Conservation (phyloP, 2,329 filamentous ascomycete species). For the Fusarium siculi region DNA sequence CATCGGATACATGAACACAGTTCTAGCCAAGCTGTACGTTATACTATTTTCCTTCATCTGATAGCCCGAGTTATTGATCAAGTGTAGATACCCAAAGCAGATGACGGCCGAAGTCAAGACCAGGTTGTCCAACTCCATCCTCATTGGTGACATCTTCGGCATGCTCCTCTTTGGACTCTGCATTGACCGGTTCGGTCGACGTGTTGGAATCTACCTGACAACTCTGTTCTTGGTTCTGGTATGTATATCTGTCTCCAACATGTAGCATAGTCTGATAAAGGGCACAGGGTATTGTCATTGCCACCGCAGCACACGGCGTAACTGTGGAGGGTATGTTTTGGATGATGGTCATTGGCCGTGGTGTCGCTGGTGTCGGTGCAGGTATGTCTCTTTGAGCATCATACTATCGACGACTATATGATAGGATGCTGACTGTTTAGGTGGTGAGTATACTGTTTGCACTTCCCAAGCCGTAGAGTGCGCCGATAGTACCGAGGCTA, state of each 20-base stretch:
- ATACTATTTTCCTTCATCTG: fast-evolving
- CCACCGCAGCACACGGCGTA: neutral
- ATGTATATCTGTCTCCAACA: fast-evolving
- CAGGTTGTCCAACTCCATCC: neutral
- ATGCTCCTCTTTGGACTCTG: neutral
- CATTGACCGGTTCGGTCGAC: neutral
- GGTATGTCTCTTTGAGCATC: neutral
- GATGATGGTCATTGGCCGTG: neutral
- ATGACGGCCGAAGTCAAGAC: neutral
- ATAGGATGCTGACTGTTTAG: neutral
- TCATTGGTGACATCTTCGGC: neutral
- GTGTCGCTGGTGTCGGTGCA: neutral
- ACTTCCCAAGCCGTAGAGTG: neutral
- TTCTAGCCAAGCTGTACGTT: neutral
- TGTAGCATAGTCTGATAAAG: fast-evolving
- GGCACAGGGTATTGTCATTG: neutral
- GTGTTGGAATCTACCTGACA: neutral
- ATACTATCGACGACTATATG: neutral
- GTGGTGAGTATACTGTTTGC: neutral
- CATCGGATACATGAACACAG: neutral
- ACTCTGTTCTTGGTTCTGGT: neutral
- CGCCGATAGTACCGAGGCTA: neutral
- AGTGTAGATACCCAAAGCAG: neutral
- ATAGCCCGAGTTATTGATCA: fast-evolving
- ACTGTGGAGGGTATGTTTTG: neutral